A percentile compares a stretch with the other conserved stretches of the same genome.
phyloP scores from a whole-genome alignment of 352 stramenopile species.

The Phytophthora vignae region DNA sequence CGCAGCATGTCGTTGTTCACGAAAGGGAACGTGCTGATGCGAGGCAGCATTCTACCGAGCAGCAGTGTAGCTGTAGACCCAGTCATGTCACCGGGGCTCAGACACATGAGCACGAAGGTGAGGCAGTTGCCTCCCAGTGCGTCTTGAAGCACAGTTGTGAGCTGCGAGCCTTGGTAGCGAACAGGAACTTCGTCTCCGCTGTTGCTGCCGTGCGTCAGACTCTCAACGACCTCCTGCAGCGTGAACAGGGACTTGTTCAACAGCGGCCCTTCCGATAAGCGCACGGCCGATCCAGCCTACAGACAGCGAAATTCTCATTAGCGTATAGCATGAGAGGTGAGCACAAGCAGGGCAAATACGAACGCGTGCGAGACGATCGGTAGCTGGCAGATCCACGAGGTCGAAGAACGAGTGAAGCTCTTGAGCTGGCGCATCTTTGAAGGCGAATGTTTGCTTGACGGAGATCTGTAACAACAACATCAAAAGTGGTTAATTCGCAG shows the following conservation, averaged over 20 bases:
- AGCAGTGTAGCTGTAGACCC: conserved; percentile 52
- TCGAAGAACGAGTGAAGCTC: conserved; percentile 55
- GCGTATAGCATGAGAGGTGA: too few species aligned
- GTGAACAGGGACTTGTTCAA: conserved; percentile 67
- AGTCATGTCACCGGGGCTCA: conserved; percentile 47
- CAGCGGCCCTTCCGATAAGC: conserved; percentile 58
- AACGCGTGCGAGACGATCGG: conserved; percentile 58
- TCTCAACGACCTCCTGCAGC: conserved; percentile 48
- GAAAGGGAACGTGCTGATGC: conserved; percentile 53
- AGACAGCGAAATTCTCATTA: neutral
- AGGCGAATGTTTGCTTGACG: conserved; percentile 50
- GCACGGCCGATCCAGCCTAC: conserved; percentile 39
- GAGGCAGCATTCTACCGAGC: conserved; percentile 40
- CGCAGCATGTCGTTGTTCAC: conserved; percentile 68
- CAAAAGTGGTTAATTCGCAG: neutral
- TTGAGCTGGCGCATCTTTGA: conserved; percentile 43
- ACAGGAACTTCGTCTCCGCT: conserved; percentile 10
- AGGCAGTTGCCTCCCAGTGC: conserved; percentile 63
- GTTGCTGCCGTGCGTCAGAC: conserved; percentile 15
- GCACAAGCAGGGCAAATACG: neutral
- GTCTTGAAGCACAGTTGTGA: conserved; percentile 59
- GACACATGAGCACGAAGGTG: conserved; percentile 50
- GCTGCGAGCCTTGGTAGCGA: conserved; percentile 31
- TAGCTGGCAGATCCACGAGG: conserved; percentile 55
- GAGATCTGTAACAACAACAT: conserved; percentile 37